These are phyloP conservation scores for Juncus effusus DNA, from an alignment of 176 grass and related monocot species.

Conservation along the genomic window DNA sequence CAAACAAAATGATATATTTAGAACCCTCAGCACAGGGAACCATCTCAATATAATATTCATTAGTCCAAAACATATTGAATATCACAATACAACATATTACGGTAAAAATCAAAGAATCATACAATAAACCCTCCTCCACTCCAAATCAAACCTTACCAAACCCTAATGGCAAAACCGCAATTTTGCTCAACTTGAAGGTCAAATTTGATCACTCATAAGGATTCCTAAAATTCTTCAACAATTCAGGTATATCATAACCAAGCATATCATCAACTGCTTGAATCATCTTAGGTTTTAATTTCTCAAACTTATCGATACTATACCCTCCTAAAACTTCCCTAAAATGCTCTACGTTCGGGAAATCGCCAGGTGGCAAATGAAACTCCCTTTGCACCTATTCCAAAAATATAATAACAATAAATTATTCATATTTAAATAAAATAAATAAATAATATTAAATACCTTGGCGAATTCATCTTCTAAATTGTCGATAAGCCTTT, in stretches of 20 bases:
- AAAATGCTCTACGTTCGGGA: slow-evolving; percentile 83
- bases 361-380: slow-evolving; percentile 78
- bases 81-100: neutral
- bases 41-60: neutral
- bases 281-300: slow-evolving; percentile 92
- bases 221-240: slow-evolving; percentile 83
- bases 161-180: neutral
- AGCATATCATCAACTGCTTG: slow-evolving; percentile 93
- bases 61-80: slow-evolving; percentile 1
- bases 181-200: slow-evolving; percentile 5
- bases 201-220: slow-evolving; percentile 58
- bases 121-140: neutral
- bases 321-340: slow-evolving; percentile 74
- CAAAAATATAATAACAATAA: slow-evolving; percentile 11
- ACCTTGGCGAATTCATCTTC: slow-evolving; percentile 81
- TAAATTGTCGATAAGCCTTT: slow-evolving; percentile 79
- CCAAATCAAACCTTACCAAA: neutral
- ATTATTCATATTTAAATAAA: neutral
- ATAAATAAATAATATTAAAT: slow-evolving; percentile 7
- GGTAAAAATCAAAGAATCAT: slow-evolving; percentile 11
- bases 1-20: no score
- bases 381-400: slow-evolving; percentile 78
- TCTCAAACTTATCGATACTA: slow-evolving; percentile 92
- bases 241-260: slow-evolving; percentile 84
- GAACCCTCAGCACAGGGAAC: no score